Base-by-base conservation (phyloP, 2,329 filamentous ascomycete species). In the Penicillium capsulatum region DNA sequence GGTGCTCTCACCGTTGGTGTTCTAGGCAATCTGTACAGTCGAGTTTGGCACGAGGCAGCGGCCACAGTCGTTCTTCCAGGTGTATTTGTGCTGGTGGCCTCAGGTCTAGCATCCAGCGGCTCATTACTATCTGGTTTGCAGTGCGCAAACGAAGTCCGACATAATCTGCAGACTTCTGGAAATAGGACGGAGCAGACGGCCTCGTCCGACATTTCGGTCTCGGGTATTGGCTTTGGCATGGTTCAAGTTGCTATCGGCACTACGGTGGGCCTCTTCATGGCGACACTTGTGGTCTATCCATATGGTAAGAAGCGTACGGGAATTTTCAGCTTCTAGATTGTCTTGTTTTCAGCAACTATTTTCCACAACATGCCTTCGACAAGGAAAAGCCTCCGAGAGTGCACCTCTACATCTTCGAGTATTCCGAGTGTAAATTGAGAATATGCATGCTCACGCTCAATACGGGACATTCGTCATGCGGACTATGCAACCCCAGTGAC, bases 61-160 rank as follows among this genome's bases (percentile, higher is more conserved):
- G 88, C 88, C 0, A 87, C 88, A 0, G 85, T 86, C 3, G 87
- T 96, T 74, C 70, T 95, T 6, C 90, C 90, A 0, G 89, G 86
- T 13, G 94, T 96, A 51, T 94, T 94, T 48, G 77, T 82, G 2
- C 77, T 81, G 44, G 79, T 83, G 0, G 79, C 79, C 1, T 77
- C 73, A 3, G 79, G 79, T 4, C 66, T 83, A 3, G 75, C 78
- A 4, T 77, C 79, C 1, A 73, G 71, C 46, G 79, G 79, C 2
- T 75, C 71, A 9, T 61, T 83, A 16, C 69, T 82, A 2, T 69
- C 72, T 0, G 78, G 79, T n/a, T 67, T 83, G 36, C 70, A 69
- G 3, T 75, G 72, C 7, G 78, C 79, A 1, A 71, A 80, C 50
- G 71, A 79, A 47, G 76, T 80, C 13, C 44, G 49, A 11, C 35